phyloP scores from a whole-genome alignment of 208 protist genomes.

The Trypanosoma cruzi region DNA sequence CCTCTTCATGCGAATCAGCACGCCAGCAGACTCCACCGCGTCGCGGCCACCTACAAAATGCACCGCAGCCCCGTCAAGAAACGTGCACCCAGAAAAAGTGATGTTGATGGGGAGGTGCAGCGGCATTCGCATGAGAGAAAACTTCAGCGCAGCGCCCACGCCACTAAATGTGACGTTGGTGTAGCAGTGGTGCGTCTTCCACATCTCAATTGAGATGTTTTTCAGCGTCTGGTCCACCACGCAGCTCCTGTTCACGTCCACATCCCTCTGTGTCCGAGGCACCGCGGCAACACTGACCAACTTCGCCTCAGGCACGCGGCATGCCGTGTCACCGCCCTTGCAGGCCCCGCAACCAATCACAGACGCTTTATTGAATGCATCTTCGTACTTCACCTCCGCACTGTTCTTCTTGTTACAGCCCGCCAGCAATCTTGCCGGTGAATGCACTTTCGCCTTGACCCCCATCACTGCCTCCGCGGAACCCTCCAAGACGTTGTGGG shows the following conservation, averaged over 20 bases:
- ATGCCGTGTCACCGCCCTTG: background rate
- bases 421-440: background rate
- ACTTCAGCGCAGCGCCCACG: no score
- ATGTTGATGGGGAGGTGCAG: no score
- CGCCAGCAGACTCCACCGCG: conserved; percentile 9
- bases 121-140: no score
- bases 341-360: background rate
- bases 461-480: background rate
- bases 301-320: background rate
- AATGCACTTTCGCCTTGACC: background rate
- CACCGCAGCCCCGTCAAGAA: conserved; percentile 10
- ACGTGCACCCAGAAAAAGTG: no score
- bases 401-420: background rate
- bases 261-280: background rate
- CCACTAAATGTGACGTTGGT: no score
- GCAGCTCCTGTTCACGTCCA: background rate
- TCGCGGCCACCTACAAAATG: conserved; percentile 9
- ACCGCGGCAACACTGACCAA: background rate
- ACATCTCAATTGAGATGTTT: conserved; percentile 10
- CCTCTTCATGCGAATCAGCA: conserved; percentile 1
- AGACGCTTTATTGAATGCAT: background rate
- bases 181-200: conserved; percentile 21
- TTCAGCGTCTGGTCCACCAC: background rate
- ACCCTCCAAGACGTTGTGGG: background rate
- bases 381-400: background rate